Percentiles rank a stretch among this genome's conserved stretches.
Conservation (phyloP, 768 basidiomycete genomes). For the Lyophyllum decastes region DNA sequence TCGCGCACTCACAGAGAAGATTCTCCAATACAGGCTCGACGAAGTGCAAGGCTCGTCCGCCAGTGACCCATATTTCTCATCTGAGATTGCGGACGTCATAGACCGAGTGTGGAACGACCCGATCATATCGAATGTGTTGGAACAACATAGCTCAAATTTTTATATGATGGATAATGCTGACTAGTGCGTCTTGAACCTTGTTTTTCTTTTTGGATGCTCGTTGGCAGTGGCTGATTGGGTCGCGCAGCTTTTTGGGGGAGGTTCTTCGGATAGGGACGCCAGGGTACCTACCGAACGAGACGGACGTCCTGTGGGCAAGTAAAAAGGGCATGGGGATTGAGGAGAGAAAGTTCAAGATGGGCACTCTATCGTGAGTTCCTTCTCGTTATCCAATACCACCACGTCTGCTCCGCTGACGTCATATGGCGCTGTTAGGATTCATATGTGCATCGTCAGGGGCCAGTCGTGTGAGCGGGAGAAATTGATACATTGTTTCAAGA, state of each 20-base stretch:
- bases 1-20: constrained; percentile 59
- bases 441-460: constrained; percentile 70
- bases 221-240: background rate
- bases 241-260: constrained; percentile 75
- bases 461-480: constrained; percentile 80
- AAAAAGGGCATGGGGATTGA: constrained; percentile 90
- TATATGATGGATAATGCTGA: constrained; percentile 95
- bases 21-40: constrained; percentile 59
- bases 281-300: constrained; percentile 81
- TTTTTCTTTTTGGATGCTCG: background rate
- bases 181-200: constrained; percentile 77
- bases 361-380: constrained; percentile 56
- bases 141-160: constrained; percentile 74
- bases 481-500: constrained; percentile 62
- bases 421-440: background rate
- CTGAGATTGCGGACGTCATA: constrained; percentile 72
- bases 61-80: constrained; percentile 41
- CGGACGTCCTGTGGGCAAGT: constrained; percentile 83
- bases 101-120: constrained; percentile 71
- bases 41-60: constrained; percentile 23
- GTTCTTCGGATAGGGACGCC: constrained; percentile 79
- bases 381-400: background rate
- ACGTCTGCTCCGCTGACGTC: too few relatives aligned
- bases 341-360: constrained; percentile 82
- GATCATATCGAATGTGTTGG: constrained; percentile 55